Base-by-base conservation (phyloP, 2,329 filamentous ascomycete genomes). In the Fusarium pseudonygamai region DNA sequence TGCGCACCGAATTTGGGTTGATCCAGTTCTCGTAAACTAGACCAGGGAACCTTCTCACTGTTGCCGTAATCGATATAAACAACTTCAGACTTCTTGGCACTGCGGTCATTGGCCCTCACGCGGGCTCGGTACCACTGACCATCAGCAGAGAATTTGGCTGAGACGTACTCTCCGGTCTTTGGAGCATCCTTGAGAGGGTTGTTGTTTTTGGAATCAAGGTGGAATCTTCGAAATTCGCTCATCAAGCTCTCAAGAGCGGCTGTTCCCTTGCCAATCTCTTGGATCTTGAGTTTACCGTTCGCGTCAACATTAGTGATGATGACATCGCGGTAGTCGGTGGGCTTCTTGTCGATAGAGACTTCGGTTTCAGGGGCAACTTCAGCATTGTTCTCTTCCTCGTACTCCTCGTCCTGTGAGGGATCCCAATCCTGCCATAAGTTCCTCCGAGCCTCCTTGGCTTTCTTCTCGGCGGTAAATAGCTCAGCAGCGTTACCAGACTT, bases 11-110 rank as follows among this genome's bases (percentile, higher is more conserved):
- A 99, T 78, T 95, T 92, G 22, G 90, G 83, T 79, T 94, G 91
- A 57, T 91, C 89, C 55, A 99, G 89, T n/a, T 94, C 87, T 34
- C 96, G 93, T 47, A 99, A 90, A 75, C 90, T 88, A 30, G 91
- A 89, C 95, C 96, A 99, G 1, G 95, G 90, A 64, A 97, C 87
- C 79, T 91, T 92, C 84, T 99, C 96, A 62, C 90, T 92, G 87
- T 99, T 99, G 78, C 96, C 96, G 83, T 97, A 99, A 85, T 99
- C 96, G 71, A 99, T 90, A 84, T 97, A 99, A 50, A 97, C 85
- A 32, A 99, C 92, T 83, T 99, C 96, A 30, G 95, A 92, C 77
- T 93, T 91, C 88, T 96, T 94, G 78, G 92, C 92, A 14, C 95
- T 89, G 71, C 96, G 94, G 84, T 99, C 96, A 83, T 98, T 98